phyloP scores from a whole-genome alignment of 805 yeast species.

The Ogataea thermomethanolica region DNA sequence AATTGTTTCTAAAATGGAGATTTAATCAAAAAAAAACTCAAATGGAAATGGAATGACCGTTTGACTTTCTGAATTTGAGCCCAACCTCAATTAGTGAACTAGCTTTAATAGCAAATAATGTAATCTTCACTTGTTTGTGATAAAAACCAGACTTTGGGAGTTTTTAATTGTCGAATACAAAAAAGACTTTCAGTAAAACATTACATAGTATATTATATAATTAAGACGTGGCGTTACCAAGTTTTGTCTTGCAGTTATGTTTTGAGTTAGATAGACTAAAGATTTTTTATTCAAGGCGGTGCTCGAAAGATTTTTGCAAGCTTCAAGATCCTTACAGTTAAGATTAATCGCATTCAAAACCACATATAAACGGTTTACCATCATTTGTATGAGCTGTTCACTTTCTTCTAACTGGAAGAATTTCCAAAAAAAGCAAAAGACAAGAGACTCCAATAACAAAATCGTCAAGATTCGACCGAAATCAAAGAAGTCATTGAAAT shows the following conservation, averaged over 20 bases:
- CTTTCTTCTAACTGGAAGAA: constrained; percentile 26
- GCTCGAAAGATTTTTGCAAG: constrained; percentile 2
- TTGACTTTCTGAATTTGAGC: too few species aligned
- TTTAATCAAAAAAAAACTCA: too few species aligned
- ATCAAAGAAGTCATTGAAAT: not conserved
- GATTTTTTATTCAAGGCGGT: constrained; percentile 1
- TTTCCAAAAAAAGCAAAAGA: constrained; percentile 13
- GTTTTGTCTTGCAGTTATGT: too few species aligned
- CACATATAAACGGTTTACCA: too few species aligned
- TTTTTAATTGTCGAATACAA: not conserved
- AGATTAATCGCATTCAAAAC: not conserved
- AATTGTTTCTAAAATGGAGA: too few species aligned
- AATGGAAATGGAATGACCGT: too few species aligned
- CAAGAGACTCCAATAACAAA: not conserved
- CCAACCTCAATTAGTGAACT: too few species aligned
- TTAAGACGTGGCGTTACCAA: too few species aligned
- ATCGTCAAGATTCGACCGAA: constrained; percentile 3
- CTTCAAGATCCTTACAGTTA: not conserved
- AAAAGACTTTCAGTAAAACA: not conserved
- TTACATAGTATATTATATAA: too few species aligned
- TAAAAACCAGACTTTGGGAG: not conserved
- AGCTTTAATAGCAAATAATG: too few species aligned
- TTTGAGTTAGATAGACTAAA: too few species aligned
- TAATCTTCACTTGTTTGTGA: not conserved
- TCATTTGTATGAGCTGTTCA: constrained; percentile 5